Evolutionary conservation across 352 stramenopile species (phyloP).

Genomic region (Phytopythium chamaehyphon): DNA sequence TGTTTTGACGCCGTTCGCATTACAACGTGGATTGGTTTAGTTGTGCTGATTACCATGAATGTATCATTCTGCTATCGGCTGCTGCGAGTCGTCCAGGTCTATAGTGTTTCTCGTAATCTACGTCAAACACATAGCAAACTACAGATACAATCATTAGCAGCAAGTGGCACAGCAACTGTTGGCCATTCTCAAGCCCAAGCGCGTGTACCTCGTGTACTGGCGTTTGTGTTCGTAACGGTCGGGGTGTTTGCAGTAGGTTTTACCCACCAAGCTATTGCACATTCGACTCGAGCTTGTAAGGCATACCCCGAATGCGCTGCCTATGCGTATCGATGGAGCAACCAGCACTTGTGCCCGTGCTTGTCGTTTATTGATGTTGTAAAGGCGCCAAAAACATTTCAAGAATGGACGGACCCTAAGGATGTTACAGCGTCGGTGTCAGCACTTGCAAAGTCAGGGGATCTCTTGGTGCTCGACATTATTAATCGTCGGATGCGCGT

Average conservation of each 20-base stretch:
- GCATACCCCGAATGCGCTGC: slow-evolving; percentile 6
- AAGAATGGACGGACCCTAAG: not conserved
- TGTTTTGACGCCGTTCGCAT: slow-evolving; percentile 6
- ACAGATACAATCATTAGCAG: not conserved
- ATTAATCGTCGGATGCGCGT: slow-evolving; percentile 6
- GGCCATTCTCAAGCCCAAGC: not conserved
- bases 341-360: slow-evolving; percentile 12
- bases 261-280: not conserved
- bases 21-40: slow-evolving; percentile 1
- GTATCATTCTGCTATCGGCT: slow-evolving; percentile 9
- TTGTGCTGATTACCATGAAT: slow-evolving; percentile 1
- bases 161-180: too few relatives aligned
- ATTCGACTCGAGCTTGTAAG: not conserved
- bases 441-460: slow-evolving; percentile 8
- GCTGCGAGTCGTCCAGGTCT: slow-evolving; percentile 6
- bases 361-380: slow-evolving; percentile 18
- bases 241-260: not conserved
- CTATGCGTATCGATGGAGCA: slow-evolving; percentile 10
- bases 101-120: not conserved
- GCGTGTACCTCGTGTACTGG: not conserved
- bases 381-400: slow-evolving; percentile 1
- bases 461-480: slow-evolving; percentile 9
- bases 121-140: not conserved
- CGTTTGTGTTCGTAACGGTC: not conserved
- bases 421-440: slow-evolving; percentile 4